phyloP scores from a whole-genome alignment of 2,329 filamentous ascomycete genomes.

The Hirsutella rhossiliensis region DNA sequence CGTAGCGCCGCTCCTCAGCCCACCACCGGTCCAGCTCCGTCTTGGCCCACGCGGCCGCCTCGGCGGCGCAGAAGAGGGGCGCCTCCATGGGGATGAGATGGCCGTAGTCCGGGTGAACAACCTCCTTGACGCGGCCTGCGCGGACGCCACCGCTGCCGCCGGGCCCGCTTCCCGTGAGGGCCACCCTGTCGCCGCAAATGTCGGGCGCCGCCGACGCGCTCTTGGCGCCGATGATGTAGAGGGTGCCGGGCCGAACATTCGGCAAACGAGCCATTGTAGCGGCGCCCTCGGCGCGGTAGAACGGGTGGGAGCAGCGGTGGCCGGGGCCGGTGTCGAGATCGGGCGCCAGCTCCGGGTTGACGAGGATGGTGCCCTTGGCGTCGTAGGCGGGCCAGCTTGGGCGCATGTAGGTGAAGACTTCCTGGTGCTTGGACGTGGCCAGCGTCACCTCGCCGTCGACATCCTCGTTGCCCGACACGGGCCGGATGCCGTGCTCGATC shows the following conservation, averaged over 20 bases:
- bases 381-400: slow-evolving; percentile 39
- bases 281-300: slow-evolving; percentile 56
- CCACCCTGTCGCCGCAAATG: slow-evolving; percentile 45
- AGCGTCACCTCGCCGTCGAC: slow-evolving; percentile 48
- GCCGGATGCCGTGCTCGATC: slow-evolving; percentile 60
- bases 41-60: slow-evolving; percentile 43
- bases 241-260: slow-evolving; percentile 47
- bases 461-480: slow-evolving; percentile 26
- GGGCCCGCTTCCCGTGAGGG: slow-evolving; percentile 48
- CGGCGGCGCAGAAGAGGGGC: slow-evolving; percentile 51
- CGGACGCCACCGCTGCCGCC: slow-evolving; percentile 55
- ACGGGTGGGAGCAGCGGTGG: slow-evolving; percentile 30
- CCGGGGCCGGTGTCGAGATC: slow-evolving; percentile 32
- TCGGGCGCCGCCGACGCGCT: slow-evolving; percentile 43
- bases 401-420: slow-evolving; percentile 63
- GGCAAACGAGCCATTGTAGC: slow-evolving; percentile 45
- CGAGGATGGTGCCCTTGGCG: slow-evolving; percentile 20
- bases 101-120: slow-evolving; percentile 52
- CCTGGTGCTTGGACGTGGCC: slow-evolving; percentile 71
- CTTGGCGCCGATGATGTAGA: slow-evolving; percentile 56
- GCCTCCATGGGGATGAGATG: slow-evolving; percentile 81
- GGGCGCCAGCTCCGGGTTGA: slow-evolving; percentile 27
- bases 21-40: slow-evolving; percentile 46
- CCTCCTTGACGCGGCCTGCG: slow-evolving; percentile 55
- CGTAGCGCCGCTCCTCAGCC: slow-evolving; percentile 42